Base-by-base conservation (phyloP, 352 stramenopile genomes). In the Globisporangium middletonii region DNA sequence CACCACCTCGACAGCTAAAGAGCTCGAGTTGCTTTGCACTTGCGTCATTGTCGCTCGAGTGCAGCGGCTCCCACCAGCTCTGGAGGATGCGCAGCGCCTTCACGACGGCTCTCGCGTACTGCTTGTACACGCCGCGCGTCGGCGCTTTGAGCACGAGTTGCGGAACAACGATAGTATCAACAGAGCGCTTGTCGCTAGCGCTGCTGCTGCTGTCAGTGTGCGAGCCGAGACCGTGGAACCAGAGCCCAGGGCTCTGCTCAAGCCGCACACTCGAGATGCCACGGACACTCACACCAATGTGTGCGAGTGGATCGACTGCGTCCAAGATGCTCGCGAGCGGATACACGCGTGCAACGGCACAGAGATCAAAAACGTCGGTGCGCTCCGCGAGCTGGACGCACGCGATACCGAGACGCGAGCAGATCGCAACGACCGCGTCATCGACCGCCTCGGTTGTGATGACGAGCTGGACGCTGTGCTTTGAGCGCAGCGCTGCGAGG, bases 111-210 rank as follows among this genome's bases (percentile, higher is more conserved):
- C 65, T 70, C 33, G 76, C 83, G 49, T 89, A 89, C 57, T 88
- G 78, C 49, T 83, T 86, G 62, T 81, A 88, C 4, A 89, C 64
- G 0, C 68, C 75, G 63, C 84, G 89, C 0, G 68, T 79, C 3
- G 77, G 59, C 0, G 75, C 79, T 35, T 78, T 60, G n/a, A 91
- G 26, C 27, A 89, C 13, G 4, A 90, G 59, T 47, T 90, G 83
- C 12, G 75, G 77, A 15, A 86, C 64, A 30, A 61, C 18, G 5
- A 18, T 19, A 23, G 5, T 58, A 45, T 56, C 33, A 38, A 1
- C 33, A 12, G 9, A 9, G 5, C 5, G 33, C 33, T 38, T 38
- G 30, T 1, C 0, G 33, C 33, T 38, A 9, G 55, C 26, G 2
- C 28, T 45, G 15, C 23, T 23, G 23, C 23, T 23, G 23, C 5